phyloP scores from a whole-genome alignment of 495 filamentous ascomycete species.

The Penicillium fimorum region DNA sequence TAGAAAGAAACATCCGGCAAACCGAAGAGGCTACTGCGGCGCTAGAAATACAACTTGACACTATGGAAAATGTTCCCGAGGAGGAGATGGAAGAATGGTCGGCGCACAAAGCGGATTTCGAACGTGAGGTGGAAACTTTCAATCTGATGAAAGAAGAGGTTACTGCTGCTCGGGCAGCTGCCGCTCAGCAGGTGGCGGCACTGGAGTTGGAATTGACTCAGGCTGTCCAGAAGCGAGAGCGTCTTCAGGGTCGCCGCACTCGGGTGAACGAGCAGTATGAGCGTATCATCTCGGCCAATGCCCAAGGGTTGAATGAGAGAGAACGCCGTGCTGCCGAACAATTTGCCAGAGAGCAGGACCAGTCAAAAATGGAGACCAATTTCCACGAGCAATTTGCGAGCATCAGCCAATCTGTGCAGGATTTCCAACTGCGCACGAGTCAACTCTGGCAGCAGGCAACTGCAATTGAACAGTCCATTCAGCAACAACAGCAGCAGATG shows the following conservation, averaged over 20 bases:
- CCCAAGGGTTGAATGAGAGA: constrained; percentile 69
- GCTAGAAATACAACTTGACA: constrained; percentile 64
- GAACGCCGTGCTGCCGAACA: constrained; percentile 70
- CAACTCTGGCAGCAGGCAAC: constrained; percentile 51
- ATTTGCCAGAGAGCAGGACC: constrained; percentile 62
- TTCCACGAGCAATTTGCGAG: constrained; percentile 47
- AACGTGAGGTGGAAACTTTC: constrained; percentile 61
- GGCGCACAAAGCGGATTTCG: constrained; percentile 58
- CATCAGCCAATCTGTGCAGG: constrained; percentile 46
- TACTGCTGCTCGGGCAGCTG: constrained; percentile 58
- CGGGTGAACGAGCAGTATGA: constrained; percentile 78
- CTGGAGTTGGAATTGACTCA: constrained; percentile 65
- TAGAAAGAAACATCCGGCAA: constrained; percentile 76
- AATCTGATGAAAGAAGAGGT: constrained; percentile 59
- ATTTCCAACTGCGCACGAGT: constrained; percentile 46
- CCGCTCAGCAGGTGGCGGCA: constrained; percentile 61
- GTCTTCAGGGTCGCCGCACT: constrained; percentile 69
- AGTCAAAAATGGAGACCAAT: constrained; percentile 53
- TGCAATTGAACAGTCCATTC: constrained; percentile 46
- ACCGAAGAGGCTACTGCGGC: constrained; percentile 70
- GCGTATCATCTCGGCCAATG: constrained; percentile 72
- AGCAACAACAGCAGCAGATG: constrained; percentile 45
- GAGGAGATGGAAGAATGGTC: constrained; percentile 61
- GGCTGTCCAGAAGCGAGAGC: constrained; percentile 73
- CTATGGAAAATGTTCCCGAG: constrained; percentile 64